phyloP scores from a whole-genome alignment of 371 early-diverging fungal species.

The Zancudomyces culisetae region DNA sequence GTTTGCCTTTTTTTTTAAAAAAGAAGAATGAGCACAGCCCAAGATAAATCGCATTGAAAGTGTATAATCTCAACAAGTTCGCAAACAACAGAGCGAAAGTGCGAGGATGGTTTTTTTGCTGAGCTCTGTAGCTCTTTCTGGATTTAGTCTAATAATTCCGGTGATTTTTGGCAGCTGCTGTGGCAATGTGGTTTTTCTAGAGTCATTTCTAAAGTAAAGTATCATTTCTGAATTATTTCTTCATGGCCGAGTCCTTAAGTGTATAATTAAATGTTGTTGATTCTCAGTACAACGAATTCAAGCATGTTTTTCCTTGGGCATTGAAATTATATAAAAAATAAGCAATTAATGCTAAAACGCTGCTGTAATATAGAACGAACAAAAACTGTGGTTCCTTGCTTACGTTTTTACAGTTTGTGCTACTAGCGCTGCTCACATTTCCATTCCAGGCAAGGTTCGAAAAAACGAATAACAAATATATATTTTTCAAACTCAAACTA shows the following conservation, averaged over 20 bases:
- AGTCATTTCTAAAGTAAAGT: constrained; percentile 22
- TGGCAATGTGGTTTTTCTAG: constrained; percentile 69
- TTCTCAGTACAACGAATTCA: too few species aligned
- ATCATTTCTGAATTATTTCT: too few species aligned
- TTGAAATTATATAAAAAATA: too few species aligned
- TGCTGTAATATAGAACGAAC: constrained; percentile 37
- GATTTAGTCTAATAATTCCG: constrained; percentile 33
- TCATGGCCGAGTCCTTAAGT: too few species aligned
- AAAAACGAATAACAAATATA: constrained; percentile 4
- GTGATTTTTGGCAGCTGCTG: constrained; percentile 82
- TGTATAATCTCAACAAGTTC: too few species aligned
- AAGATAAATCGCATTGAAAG: too few species aligned
- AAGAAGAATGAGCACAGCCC: too few species aligned
- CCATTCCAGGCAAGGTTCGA: constrained; percentile 30
- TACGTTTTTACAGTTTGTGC: constrained; percentile 66
- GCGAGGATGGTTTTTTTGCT: too few species aligned
- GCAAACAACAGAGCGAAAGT: too few species aligned
- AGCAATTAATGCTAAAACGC: too few species aligned
- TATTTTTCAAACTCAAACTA: constrained; percentile 2
- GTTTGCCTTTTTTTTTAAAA: too few species aligned
- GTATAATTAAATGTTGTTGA: too few species aligned
- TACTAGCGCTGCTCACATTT: constrained; percentile 55
- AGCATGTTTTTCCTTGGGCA: neutral
- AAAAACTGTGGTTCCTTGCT: constrained; percentile 65
- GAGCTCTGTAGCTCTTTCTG: neutral